Conservation (phyloP, 2,329 filamentous ascomycete species). For the Venturia nashicola region DNA sequence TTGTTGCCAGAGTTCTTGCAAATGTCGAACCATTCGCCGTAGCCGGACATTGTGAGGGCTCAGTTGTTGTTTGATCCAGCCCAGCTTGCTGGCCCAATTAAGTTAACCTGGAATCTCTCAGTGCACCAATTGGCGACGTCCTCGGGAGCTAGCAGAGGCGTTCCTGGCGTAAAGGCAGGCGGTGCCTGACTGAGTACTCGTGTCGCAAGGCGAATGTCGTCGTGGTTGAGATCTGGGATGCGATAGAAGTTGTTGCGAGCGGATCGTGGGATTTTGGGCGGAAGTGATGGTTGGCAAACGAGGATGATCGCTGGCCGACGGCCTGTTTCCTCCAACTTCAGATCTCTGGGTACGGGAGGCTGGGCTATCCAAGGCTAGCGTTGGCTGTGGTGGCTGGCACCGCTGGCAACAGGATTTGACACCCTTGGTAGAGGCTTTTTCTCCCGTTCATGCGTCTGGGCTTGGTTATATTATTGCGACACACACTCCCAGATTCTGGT, state of each 20-base stretch:
- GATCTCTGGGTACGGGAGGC: neutral
- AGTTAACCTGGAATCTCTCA: neutral
- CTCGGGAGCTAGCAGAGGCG: neutral
- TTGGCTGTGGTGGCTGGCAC: neutral
- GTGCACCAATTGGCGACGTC: neutral
- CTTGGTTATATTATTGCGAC: neutral
- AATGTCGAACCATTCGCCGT: constrained; percentile 31
- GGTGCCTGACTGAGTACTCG: neutral
- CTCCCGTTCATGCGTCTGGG: neutral
- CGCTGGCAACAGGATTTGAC: neutral
- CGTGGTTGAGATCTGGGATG: neutral
- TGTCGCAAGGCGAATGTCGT: neutral
- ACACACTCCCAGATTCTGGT: neutral
- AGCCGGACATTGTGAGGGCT: constrained; percentile 11
- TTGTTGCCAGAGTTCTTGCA: constrained; percentile 36
- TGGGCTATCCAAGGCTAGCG: neutral
- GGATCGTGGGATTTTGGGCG: neutral
- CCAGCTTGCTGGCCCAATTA: neutral
- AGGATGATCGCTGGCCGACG: neutral
- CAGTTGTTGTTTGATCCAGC: neutral
- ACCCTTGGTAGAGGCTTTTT: neutral
- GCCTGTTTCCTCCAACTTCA: neutral
- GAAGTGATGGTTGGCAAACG: neutral
- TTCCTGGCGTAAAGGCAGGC: neutral
- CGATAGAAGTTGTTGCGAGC: neutral